These are phyloP conservation scores for Datura wrightii DNA, from an alignment of 257 asterid genomes.

Conservation along the genomic window DNA sequence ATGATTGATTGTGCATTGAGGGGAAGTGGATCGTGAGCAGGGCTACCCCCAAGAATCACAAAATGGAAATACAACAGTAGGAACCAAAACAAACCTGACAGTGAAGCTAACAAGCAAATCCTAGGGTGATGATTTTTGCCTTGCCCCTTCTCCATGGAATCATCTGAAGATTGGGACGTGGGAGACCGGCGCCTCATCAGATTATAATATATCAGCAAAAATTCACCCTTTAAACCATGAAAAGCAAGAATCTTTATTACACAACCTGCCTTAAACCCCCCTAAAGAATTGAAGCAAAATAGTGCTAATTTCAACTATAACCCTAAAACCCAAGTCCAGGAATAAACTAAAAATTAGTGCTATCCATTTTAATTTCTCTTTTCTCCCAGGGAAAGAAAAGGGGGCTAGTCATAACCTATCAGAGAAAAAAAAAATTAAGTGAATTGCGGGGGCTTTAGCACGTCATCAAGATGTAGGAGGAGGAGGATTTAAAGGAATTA, in stretches of 20 bases:
- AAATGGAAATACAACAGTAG: slow-evolving; percentile 65
- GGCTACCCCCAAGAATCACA: slow-evolving; percentile 47
- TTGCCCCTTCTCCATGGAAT: slow-evolving; percentile 66
- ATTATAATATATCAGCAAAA: background rate
- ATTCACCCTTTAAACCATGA: background rate
- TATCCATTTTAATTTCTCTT: background rate
- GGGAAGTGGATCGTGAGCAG: slow-evolving; percentile 41
- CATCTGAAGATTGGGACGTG: slow-evolving; percentile 39
- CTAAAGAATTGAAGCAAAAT: background rate
- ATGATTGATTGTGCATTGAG: slow-evolving; percentile 23
- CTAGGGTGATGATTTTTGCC: slow-evolving; percentile 61
- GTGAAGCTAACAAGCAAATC: slow-evolving; percentile 56
- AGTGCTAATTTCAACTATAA: background rate
- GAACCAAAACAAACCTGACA: slow-evolving; percentile 70
- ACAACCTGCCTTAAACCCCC: background rate
- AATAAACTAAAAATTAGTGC: background rate
- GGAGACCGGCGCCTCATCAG: slow-evolving; percentile 70
- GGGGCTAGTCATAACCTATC: background rate
- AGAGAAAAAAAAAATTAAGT: background rate
- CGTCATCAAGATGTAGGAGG: slow-evolving; percentile 12
- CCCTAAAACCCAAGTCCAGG: slow-evolving; percentile 19
- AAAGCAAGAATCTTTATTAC: background rate
- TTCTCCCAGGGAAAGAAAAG: background rate
- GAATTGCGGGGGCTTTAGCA: slow-evolving; percentile 27
- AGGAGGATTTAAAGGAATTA: background rate